Percentiles rank a stretch among this genome's conserved stretches.
These are phyloP conservation scores for Thielaviopsis punctulata DNA, from an alignment of 2,329 filamentous ascomycete species.

Conservation along the genomic window DNA sequence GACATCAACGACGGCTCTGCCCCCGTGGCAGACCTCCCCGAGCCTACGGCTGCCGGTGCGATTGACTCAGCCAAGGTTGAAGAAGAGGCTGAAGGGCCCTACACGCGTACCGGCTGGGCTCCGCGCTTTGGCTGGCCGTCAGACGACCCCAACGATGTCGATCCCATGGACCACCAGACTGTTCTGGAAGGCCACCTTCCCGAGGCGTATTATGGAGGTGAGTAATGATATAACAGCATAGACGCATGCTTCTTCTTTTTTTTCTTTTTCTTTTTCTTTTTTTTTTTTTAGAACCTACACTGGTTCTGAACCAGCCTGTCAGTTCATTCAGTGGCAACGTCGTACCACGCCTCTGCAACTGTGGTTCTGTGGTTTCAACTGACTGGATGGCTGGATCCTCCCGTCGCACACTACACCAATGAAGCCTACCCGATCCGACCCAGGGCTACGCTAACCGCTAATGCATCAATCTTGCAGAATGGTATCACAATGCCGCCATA, in stretches of 20 bases:
- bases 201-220: conserved; percentile 80
- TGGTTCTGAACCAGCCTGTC: not conserved
- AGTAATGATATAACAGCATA: conserved; percentile 15
- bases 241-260: too few species aligned
- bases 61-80: conserved; percentile 36
- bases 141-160: conserved; percentile 40
- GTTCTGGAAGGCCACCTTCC: conserved; percentile 69
- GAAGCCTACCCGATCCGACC: not conserved
- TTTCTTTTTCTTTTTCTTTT: too few species aligned
- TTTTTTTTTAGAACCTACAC: too few species aligned
- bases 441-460: conserved; percentile 6
- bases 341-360: not conserved
- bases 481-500: conserved; percentile 94
- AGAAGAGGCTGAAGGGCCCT: conserved; percentile 32
- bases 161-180: conserved; percentile 72
- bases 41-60: conserved; percentile 53
- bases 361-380: not conserved
- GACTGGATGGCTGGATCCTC: not conserved
- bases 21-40: conserved; percentile 59
- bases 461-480: conserved; percentile 38
- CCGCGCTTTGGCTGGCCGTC: conserved; percentile 65
- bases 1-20: conserved; percentile 55
- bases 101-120: conserved; percentile 59
- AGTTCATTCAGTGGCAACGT: not conserved
- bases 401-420: not conserved